Evolutionary conservation across 805 yeast species (phyloP).

Genomic region (Saturnispora dispora): DNA sequence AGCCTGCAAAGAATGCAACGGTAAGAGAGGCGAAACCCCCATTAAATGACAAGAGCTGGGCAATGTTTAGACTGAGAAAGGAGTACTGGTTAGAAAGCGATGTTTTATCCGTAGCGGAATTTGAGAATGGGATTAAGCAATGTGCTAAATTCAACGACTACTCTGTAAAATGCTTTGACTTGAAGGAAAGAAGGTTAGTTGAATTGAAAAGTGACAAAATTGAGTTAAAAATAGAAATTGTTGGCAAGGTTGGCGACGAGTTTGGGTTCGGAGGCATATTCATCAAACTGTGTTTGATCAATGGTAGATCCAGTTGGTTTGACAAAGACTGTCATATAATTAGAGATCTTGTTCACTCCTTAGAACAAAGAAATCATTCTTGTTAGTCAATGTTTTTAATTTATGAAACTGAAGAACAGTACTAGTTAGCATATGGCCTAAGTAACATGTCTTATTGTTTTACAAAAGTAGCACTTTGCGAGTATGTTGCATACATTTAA

Average conservation of each 20-base stretch:
- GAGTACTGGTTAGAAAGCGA: conserved; percentile 13
- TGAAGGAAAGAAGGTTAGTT: background rate
- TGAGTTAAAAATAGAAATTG: conserved; percentile 16
- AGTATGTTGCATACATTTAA: no score
- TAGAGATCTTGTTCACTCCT: background rate
- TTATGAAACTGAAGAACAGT: background rate
- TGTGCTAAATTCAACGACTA: background rate
- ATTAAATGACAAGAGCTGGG: background rate
- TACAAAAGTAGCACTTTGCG: no score
- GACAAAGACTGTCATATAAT: conserved; percentile 14
- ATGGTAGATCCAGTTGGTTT: conserved; percentile 17
- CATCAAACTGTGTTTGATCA: conserved; percentile 17
- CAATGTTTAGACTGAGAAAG: background rate
- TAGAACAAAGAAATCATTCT: background rate
- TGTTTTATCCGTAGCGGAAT: conserved; percentile 2
- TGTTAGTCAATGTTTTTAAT: background rate
- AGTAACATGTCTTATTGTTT: no score
- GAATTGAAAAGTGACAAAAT: conserved; percentile 9
- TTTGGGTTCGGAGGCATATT: conserved; percentile 29
- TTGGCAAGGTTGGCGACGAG: conserved; percentile 23
- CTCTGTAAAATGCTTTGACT: background rate
- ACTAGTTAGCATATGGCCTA: no score
- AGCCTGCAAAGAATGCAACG: background rate
- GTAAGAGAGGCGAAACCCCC: background rate
- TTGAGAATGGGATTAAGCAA: conserved; percentile 2